Percentiles rank a stretch among this genome's conserved stretches.
These are phyloP conservation scores for Oenanthe sinensis DNA, from an alignment of 129 eudicot species.

Conservation along the genomic window DNA sequence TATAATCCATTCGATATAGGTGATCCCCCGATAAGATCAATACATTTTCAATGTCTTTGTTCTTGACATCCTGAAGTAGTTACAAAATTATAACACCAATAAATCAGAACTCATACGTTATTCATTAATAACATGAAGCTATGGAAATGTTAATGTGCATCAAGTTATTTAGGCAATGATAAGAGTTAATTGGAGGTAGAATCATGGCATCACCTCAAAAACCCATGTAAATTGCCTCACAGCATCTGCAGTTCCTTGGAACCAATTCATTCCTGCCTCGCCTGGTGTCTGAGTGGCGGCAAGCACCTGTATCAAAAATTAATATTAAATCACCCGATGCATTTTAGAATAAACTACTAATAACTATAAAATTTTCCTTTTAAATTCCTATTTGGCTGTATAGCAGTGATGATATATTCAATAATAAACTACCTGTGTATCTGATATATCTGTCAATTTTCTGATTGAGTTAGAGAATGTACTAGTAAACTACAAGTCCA, in stretches of 20 bases:
- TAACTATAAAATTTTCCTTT: neutral
- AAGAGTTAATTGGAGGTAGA: neutral
- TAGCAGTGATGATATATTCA: neutral
- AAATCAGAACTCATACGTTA: neutral
- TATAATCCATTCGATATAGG: constrained; percentile 88
- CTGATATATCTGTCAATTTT: neutral
- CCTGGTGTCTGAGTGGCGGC: constrained; percentile 96
- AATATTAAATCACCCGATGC: neutral
- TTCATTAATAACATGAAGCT: neutral
- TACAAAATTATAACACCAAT: neutral
- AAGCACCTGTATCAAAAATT: constrained; percentile 48
- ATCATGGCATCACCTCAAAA: constrained; percentile 55
- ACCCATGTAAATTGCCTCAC: constrained; percentile 93
- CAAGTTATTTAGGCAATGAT: neutral
- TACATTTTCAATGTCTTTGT: constrained; percentile 78
- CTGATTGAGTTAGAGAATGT: neutral
- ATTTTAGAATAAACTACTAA: neutral
- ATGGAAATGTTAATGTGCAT: neutral
- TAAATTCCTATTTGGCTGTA: neutral
- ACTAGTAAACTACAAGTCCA: neutral
- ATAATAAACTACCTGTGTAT: neutral
- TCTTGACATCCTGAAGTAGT: constrained; percentile 71
- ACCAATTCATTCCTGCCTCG: constrained; percentile 86
- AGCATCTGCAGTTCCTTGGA: constrained; percentile 99
- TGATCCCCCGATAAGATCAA: constrained; percentile 92